These are phyloP conservation scores for Scorias spongiosa DNA, from an alignment of 2,329 filamentous ascomycete species.

Conservation along the genomic window DNA sequence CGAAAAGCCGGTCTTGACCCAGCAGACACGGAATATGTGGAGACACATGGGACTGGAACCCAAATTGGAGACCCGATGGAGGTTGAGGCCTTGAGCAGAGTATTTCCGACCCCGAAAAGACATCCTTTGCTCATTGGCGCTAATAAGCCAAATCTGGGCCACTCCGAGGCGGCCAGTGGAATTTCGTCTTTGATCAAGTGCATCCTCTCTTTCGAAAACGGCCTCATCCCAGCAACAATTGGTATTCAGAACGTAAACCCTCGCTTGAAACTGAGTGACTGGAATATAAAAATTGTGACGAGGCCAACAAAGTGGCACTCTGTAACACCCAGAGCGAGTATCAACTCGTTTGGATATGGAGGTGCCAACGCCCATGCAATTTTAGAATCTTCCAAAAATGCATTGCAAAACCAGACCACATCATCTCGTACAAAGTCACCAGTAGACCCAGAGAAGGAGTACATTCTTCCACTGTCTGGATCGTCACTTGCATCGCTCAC, in stretches of 20 bases:
- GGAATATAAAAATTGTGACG: constrained; percentile 5
- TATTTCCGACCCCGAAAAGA: constrained; percentile 1
- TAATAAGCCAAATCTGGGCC: constrained; percentile 14
- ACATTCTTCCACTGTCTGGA: too few relatives aligned
- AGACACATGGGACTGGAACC: constrained; percentile 18
- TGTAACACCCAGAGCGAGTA: neutral
- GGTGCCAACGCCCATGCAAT: constrained; percentile 12
- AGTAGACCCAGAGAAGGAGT: too few relatives aligned
- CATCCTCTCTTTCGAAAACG: constrained; percentile 13
- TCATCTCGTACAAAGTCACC: too few relatives aligned
- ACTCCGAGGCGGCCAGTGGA: constrained; percentile 11
- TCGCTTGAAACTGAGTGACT: too few relatives aligned
- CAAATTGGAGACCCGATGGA: constrained; percentile 10
- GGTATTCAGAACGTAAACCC: constrained; percentile 12
- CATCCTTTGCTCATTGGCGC: constrained; percentile 9
- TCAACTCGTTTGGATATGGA: constrained; percentile 10
- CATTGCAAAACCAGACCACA: too few relatives aligned
- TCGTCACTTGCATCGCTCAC: too few relatives aligned
- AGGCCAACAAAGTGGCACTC: constrained; percentile 17
- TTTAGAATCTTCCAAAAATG: constrained; percentile 5
- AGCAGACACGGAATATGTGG: constrained; percentile 5
- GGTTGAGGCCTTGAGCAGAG: constrained; percentile 8
- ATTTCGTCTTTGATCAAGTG: constrained; percentile 13
- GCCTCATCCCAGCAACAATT: constrained; percentile 12
- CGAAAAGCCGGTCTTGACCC: constrained; percentile 19